Conservation (phyloP, 148 eudicot genomes). For the Heliosperma pusillum region DNA sequence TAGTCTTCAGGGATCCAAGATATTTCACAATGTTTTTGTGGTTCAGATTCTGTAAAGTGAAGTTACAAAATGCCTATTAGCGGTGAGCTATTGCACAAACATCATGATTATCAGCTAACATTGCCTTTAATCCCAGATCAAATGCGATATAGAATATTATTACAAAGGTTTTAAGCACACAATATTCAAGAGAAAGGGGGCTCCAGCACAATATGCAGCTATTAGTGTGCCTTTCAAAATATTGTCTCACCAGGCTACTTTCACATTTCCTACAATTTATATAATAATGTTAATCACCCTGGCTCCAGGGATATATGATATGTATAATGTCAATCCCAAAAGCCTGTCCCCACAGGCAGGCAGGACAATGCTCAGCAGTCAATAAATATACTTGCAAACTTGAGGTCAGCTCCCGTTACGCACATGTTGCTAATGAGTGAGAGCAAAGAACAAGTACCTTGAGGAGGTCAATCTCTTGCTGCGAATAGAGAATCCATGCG, state of each 20-base stretch:
- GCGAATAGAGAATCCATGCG: slow-evolving; percentile 33
- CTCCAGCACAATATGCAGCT: neutral
- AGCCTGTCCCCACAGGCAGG: slow-evolving; percentile 2
- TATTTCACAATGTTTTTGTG: slow-evolving; percentile 98
- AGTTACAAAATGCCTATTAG: neutral
- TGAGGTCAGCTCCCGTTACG: neutral
- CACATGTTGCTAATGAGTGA: neutral
- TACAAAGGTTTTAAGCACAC: slow-evolving; percentile 3
- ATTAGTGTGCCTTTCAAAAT: neutral
- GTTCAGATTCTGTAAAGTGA: slow-evolving; percentile 75
- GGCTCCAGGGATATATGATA: neutral
- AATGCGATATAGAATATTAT: neutral
- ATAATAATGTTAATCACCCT: neutral
- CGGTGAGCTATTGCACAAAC: slow-evolving; percentile 6
- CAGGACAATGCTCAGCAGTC: slow-evolving; percentile 11
- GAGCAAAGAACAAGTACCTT: slow-evolving; percentile 49
- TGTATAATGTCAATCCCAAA: neutral
- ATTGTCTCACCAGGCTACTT: neutral
- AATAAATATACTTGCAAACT: neutral
- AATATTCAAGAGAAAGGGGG: neutral
- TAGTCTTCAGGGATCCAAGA: slow-evolving; percentile 95
- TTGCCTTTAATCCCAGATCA: neutral
- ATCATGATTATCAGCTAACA: neutral
- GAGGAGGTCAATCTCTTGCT: slow-evolving; percentile 99
- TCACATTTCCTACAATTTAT: neutral